Evolutionary conservation across 2,329 filamentous ascomycete species (phyloP), one percentile per base, ranked within the genome.

Genomic region (Monilinia laxa): DNA sequence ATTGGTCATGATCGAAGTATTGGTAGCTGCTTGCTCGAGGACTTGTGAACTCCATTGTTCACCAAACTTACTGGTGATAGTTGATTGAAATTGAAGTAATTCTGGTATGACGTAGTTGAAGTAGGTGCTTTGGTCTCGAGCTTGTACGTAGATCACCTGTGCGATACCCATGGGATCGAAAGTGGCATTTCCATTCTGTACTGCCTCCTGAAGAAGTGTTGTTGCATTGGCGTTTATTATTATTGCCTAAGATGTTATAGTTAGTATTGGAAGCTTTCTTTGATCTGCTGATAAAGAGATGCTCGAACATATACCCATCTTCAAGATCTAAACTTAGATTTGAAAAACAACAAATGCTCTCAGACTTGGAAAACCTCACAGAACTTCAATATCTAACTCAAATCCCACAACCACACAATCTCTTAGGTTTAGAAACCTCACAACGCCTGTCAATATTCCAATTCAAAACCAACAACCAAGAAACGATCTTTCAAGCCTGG

Each of bases 201-300:
- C 78, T 0, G 87, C 86, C 23, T 80, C 76, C 63, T 82, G 83
- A 0, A 90, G 79, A 25, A 88, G 77, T 0, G 81, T 77, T 0
- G 86, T 88, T 0, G 87, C 86, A 70, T 89, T 88, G 0, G 85
- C 75, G 68, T 88, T 86, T 70, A 90, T 79, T 65, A 89, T 81
- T 57, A 90, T 81, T 0, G 87, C 87, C 75, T 67, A 35, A 9
- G 78, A 79, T 10, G 18, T n/a, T 59, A 18, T 35, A 10, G 18
- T 63, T 63, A 63, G 60, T 18, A 63, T 14, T 2, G 11, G n/a
- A 31, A 0, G 0, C 11, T 10, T 2, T 18, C 1, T 6, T 35
- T 35, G 31, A 35, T 35, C 7, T 5, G 3, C 31, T 35, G 7
- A 35, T 35, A 9, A 9, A 7, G 31, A 20, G 16, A 18, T 20